Evolutionary conservation across 139 green algal genomes (phyloP).

Genomic region (Desmodesmus armatus): DNA sequence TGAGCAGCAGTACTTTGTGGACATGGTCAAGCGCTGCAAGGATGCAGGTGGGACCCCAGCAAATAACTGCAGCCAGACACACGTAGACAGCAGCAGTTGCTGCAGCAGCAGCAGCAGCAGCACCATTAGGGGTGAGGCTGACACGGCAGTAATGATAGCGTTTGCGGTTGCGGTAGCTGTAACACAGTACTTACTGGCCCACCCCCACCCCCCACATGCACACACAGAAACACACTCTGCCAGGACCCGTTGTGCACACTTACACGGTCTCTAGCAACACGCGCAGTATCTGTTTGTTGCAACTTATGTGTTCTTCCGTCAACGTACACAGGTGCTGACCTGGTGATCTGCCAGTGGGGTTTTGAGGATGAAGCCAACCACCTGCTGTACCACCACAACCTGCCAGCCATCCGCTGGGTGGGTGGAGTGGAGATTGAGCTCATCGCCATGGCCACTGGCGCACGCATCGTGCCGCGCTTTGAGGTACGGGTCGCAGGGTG

Average conservation of each 20-base stretch:
- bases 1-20: constrained; percentile 97
- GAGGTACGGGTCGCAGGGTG: constrained; percentile 28
- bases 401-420: constrained; percentile 96
- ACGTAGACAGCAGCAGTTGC: not conserved
- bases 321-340: constrained; percentile 68
- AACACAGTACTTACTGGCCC: too few relatives aligned
- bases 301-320: not conserved
- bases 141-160: too few relatives aligned
- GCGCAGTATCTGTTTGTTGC: not conserved
- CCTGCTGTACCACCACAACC: constrained; percentile 93
- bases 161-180: too few relatives aligned
- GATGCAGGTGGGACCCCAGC: constrained; percentile 64
- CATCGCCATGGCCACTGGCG: constrained; percentile 97
- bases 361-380: constrained; percentile 99
- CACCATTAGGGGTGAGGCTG: too few relatives aligned
- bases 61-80: too few relatives aligned
- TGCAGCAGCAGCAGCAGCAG: not conserved
- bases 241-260: too few relatives aligned
- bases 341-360: constrained; percentile 99
- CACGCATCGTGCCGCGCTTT: constrained; percentile 81
- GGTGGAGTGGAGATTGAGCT: constrained; percentile 99
- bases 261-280: too few relatives aligned
- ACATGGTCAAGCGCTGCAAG: constrained; percentile 99
- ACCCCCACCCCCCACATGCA: too few relatives aligned
- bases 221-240: too few relatives aligned